Evolutionary conservation across 495 filamentous ascomycete genomes (phyloP).

Genomic region (Hyaloscypha bicolor): DNA sequence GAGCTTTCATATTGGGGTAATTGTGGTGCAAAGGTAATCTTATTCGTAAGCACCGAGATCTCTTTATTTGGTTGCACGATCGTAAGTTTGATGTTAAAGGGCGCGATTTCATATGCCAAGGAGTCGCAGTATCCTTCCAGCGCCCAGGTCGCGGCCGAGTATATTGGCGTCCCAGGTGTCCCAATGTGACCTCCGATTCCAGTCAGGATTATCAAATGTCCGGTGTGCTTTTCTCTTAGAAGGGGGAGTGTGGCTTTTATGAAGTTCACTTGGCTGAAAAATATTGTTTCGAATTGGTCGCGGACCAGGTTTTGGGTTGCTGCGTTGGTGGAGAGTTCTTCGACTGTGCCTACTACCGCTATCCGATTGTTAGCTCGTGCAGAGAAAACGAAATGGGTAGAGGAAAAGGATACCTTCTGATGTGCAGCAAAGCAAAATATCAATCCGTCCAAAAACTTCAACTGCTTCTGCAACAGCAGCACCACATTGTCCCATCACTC

Average conservation of each 20-base stretch:
- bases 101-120: slow-evolving; percentile 93
- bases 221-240: slow-evolving; percentile 75
- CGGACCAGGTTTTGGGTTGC: slow-evolving; percentile 77
- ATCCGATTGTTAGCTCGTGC: neutral
- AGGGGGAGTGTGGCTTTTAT: slow-evolving; percentile 86
- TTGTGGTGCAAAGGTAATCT: slow-evolving; percentile 78
- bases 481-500: slow-evolving; percentile 65
- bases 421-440: slow-evolving; percentile 86
- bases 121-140: slow-evolving; percentile 98
- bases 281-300: slow-evolving; percentile 91
- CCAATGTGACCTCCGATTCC: slow-evolving; percentile 92
- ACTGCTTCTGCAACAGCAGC: slow-evolving; percentile 86
- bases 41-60: slow-evolving; percentile 81
- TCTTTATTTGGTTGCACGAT: slow-evolving; percentile 89
- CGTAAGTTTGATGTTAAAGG: slow-evolving; percentile 95
- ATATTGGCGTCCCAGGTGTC: slow-evolving; percentile 87
- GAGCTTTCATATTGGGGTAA: slow-evolving; percentile 71
- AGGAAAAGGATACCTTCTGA: slow-evolving; percentile 66
- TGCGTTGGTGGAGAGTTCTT: slow-evolving; percentile 78
- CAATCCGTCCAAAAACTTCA: slow-evolving; percentile 79
- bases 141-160: slow-evolving; percentile 91
- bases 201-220: slow-evolving; percentile 88
- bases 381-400: neutral
- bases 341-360: slow-evolving; percentile 89
- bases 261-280: slow-evolving; percentile 93